Percentiles rank a stretch among this genome's conserved stretches.
phyloP scores from a whole-genome alignment of 495 filamentous ascomycete genomes.

The Aspergillus taichungensis region DNA sequence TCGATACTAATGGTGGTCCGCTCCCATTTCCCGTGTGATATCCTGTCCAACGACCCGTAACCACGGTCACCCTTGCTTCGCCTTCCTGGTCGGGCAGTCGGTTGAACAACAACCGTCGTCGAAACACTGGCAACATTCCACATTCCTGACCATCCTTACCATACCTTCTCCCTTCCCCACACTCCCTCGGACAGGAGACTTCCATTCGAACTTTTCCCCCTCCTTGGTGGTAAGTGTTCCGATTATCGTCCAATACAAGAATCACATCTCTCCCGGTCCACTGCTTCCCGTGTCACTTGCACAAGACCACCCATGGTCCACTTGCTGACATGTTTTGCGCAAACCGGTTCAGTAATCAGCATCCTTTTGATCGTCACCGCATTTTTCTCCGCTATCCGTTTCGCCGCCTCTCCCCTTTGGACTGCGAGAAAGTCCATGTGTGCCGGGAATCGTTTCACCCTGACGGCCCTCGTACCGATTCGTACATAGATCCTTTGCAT shows the following conservation, averaged over 20 bases:
- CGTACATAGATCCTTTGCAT: conserved; percentile 14
- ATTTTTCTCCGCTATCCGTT: conserved; percentile 7
- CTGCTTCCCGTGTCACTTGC: background rate
- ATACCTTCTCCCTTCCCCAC: conserved; percentile 1
- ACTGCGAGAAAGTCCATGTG: conserved; percentile 3
- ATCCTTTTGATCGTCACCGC: conserved; percentile 11
- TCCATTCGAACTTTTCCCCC: background rate
- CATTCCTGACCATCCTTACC: conserved; percentile 5
- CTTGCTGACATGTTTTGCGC: conserved; percentile 18
- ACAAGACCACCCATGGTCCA: conserved; percentile 2
- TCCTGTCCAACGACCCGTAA: conserved; percentile 3
- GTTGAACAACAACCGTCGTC: conserved; percentile 11
- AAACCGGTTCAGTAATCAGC: conserved; percentile 14
- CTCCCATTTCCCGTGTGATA: conserved; percentile 12
- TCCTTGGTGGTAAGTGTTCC: conserved; percentile 8
- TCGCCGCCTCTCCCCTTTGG: conserved; percentile 3
- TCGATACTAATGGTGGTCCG: conserved; percentile 16
- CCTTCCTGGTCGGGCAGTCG: conserved; percentile 14
- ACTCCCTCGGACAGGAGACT: background rate
- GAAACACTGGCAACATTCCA: conserved; percentile 10
- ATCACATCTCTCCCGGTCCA: conserved; percentile 1
- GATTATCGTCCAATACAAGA: background rate
- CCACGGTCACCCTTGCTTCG: conserved; percentile 14
- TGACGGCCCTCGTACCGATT: conserved; percentile 5
- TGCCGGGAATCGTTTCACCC: conserved; percentile 7